A percentile compares a stretch with the other conserved stretches of the same genome.
Conservation (phyloP, 2,329 filamentous ascomycete species). For the Fusarium sp. region DNA sequence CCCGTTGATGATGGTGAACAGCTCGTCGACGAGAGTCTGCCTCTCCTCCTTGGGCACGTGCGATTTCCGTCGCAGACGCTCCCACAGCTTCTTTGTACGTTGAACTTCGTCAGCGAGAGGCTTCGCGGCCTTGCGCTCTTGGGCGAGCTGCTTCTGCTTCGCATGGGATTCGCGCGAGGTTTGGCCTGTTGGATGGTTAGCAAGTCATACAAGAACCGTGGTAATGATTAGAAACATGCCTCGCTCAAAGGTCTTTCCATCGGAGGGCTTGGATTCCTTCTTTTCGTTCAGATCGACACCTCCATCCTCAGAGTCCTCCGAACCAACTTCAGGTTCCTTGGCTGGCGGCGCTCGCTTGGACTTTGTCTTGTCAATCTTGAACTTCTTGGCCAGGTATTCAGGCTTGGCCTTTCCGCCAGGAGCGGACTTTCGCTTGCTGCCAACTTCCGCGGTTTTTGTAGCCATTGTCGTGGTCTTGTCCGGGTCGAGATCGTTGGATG, state of each 20-base stretch:
- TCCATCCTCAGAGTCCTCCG: conserved; percentile 66
- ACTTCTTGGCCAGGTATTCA: conserved; percentile 63
- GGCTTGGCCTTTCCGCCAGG: conserved; percentile 57
- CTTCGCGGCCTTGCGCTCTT: conserved; percentile 91
- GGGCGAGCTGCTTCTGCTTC: conserved; percentile 89
- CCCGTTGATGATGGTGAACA: conserved; percentile 92
- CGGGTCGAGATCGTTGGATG: conserved; percentile 24
- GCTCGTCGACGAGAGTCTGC: conserved; percentile 85
- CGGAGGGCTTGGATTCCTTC: conserved; percentile 48
- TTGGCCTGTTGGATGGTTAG: conserved; percentile 57
- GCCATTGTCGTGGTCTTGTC: conserved; percentile 55
- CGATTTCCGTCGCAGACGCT: conserved; percentile 90
- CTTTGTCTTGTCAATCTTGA: conserved; percentile 52
- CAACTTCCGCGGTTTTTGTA: conserved; percentile 58
- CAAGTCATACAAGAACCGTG: not conserved
- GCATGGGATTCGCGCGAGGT: conserved; percentile 88
- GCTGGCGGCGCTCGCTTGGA: conserved; percentile 53
- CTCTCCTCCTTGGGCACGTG: conserved; percentile 92
- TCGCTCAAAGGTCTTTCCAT: conserved; percentile 57
- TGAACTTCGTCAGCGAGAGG: conserved; percentile 91
- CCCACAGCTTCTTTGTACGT: conserved; percentile 97
- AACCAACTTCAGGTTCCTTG: conserved; percentile 56
- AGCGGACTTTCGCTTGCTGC: conserved; percentile 69
- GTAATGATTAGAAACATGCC: conserved; percentile 47
- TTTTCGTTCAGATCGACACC: conserved; percentile 61